Evolutionary conservation across 1,139 yeast genomes (phyloP), one percentile per base, ranked within the genome.

Genomic region (Kodamaea sp.): DNA sequence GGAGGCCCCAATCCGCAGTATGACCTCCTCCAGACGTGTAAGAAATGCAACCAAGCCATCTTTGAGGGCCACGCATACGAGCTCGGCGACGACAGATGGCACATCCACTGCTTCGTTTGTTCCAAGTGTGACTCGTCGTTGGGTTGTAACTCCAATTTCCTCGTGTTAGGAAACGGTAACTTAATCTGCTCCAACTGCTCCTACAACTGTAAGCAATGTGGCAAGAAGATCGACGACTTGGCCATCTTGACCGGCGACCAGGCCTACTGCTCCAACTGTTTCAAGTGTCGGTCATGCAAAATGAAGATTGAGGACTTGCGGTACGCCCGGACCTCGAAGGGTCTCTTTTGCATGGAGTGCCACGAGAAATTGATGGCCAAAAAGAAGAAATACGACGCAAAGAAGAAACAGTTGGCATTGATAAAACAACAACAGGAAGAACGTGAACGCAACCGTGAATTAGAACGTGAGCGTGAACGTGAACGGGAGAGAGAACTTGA

Each of bases 231-330:
- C 44, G 96, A 88, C 53, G 97, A 92, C 57, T 70, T 90, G 65
- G 98, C 98, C n/a, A 90, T 92, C 24, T 73, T 90, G 30, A 89
- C 97, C 1, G 96, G 97, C 15, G 95, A 84, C 50, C 95, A 87
- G 55, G 97, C 97, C 4, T 92, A 88, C 56, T 94, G 98, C 59
- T 80, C 96, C 5, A 74, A 76, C 32, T 92, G 98, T 62, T 92
- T 92, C 64, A 80, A 83, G 48, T 92, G 98, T 59, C 80, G 95
- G 35, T 83, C 88, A 46, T 92, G 98, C 65, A 85, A 85, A 54
- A 79, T 78, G 46, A 83, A 84, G 46, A 92, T 92, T 42, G 95
- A 87, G 52, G 97, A 92, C 59, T 67, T 90, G 48, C 72, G 90
- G 44, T 94, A 92, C 54, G 98, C 98, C 15, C 73, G 96, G 53